Conservation (phyloP, 129 eudicot species). For the Silybum marianum region DNA sequence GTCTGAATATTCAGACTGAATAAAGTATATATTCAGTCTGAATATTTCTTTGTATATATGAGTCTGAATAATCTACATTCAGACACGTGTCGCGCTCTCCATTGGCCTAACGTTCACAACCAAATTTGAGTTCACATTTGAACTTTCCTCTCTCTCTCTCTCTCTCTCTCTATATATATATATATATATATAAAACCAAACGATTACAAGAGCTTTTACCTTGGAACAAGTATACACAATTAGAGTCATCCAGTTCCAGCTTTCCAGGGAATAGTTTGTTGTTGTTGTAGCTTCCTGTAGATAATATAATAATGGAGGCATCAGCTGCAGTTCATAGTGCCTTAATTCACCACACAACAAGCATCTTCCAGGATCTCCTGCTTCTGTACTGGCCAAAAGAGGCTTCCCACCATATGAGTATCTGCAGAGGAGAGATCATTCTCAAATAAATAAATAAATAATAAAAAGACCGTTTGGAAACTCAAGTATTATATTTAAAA, state of each 20-base stretch:
- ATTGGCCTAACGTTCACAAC: no score
- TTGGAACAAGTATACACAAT: constrained; percentile 75
- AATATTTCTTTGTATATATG: no score
- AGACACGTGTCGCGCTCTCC: no score
- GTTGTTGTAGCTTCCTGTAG: constrained; percentile 53
- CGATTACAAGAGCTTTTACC: constrained; percentile 58
- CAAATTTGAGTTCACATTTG: no score
- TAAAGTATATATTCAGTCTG: no score
- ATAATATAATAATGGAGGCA: constrained; percentile 81
- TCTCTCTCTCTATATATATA: no score
- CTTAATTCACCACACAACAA: constrained; percentile 72
- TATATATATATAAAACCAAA: no score
- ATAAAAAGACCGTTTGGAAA: background rate
- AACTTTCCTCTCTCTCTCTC: no score
- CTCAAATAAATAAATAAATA: background rate
- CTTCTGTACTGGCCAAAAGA: constrained; percentile 59
- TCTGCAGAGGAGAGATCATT: constrained; percentile 40
- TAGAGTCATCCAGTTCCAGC: constrained; percentile 86
- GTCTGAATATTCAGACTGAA: no score
- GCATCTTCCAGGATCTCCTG: constrained; percentile 59
- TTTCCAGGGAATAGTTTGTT: constrained; percentile 45
- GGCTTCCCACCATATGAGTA: constrained; percentile 84
- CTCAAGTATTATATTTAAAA: background rate
- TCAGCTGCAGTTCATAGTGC: constrained; percentile 84
- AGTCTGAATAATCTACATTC: no score